A percentile compares a stretch with the other conserved stretches of the same genome.
phyloP scores from a whole-genome alignment of 2,329 filamentous ascomycete genomes.

The Arthrobotrys iridis region DNA sequence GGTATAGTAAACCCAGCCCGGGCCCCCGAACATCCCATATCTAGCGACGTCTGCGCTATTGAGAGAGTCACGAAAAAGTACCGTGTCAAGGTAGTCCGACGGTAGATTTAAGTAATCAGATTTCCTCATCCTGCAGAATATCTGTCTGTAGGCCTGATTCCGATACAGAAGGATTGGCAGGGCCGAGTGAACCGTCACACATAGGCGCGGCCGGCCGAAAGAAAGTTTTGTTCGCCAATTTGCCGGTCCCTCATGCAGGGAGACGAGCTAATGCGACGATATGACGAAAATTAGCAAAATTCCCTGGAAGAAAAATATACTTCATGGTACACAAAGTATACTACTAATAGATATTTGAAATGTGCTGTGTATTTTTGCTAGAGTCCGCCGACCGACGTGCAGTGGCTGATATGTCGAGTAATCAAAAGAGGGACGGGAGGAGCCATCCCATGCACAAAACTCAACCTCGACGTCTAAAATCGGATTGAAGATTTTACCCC shows the following conservation, averaged over 20 bases:
- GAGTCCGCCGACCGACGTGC: slow-evolving; percentile 12
- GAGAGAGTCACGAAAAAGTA: slow-evolving; percentile 9
- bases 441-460: slow-evolving; percentile 27
- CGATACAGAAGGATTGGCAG: slow-evolving; percentile 43
- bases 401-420: slow-evolving; percentile 35
- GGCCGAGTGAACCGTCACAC: slow-evolving; percentile 46
- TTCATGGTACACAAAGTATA: not conserved
- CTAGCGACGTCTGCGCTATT: slow-evolving; percentile 20
- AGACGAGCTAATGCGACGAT: slow-evolving; percentile 16
- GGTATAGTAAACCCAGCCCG: not conserved
- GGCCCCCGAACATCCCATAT: not conserved
- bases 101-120: slow-evolving; percentile 37
- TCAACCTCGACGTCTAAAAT: slow-evolving; percentile 25
- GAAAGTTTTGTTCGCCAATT: slow-evolving; percentile 1
- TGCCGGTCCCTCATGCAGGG: slow-evolving; percentile 18
- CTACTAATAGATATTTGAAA: not conserved
- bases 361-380: not conserved
- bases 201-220: slow-evolving; percentile 28
- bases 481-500: slow-evolving; percentile 13
- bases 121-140: slow-evolving; percentile 37
- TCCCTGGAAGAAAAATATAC: slow-evolving; percentile 2
- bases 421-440: slow-evolving; percentile 33
- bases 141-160: slow-evolving; percentile 6
- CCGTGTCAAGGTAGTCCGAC: slow-evolving; percentile 23
- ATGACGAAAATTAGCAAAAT: slow-evolving; percentile 29